phyloP scores from a whole-genome alignment of 2,329 filamentous ascomycete genomes.

The Cladosporium austrohemisphaericum region DNA sequence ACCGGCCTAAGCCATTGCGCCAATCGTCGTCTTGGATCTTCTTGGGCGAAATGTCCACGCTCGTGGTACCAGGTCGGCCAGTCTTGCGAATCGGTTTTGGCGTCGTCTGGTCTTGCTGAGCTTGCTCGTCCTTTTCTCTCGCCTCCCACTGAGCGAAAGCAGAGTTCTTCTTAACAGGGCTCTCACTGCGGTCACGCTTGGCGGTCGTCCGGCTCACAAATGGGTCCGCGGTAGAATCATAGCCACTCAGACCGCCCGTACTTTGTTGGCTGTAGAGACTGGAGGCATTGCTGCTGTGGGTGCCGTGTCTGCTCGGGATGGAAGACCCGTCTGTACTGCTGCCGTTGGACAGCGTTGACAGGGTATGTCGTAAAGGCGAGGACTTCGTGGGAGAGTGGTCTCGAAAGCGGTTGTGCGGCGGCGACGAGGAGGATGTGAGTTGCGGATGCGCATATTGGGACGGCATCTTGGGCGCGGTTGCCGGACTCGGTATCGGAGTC shows the following conservation, averaged over 20 bases:
- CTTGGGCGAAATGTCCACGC: slow-evolving; percentile 23
- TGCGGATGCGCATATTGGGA: slow-evolving; percentile 14
- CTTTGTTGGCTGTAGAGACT: slow-evolving; percentile 24
- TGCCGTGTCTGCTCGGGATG: slow-evolving; percentile 27
- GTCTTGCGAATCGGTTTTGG: slow-evolving; percentile 10
- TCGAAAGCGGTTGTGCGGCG: slow-evolving; percentile 31
- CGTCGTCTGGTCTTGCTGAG: slow-evolving; percentile 15
- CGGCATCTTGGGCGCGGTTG: slow-evolving; percentile 12
- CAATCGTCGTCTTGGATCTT: slow-evolving; percentile 33
- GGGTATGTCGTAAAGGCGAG: slow-evolving; percentile 32
- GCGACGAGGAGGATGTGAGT: slow-evolving; percentile 28
- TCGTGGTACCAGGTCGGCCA: slow-evolving; percentile 7
- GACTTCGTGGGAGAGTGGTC: slow-evolving; percentile 33
- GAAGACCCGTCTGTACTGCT: slow-evolving; percentile 31
- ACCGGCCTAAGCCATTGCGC: slow-evolving; percentile 27
- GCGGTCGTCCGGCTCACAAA: slow-evolving; percentile 28
- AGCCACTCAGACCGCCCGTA: slow-evolving; percentile 23
- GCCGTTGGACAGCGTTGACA: slow-evolving; percentile 32
- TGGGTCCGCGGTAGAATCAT: slow-evolving; percentile 28
- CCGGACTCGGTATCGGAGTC: not conserved
- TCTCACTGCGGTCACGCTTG: slow-evolving; percentile 33
- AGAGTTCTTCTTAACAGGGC: slow-evolving; percentile 35
- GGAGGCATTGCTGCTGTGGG: slow-evolving; percentile 29
- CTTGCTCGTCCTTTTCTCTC: slow-evolving; percentile 26
- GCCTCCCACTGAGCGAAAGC: slow-evolving; percentile 29